These are phyloP conservation scores for Ceratobasidium sp. DNA, from an alignment of 1,284 basidiomycete species.

Conservation along the genomic window DNA sequence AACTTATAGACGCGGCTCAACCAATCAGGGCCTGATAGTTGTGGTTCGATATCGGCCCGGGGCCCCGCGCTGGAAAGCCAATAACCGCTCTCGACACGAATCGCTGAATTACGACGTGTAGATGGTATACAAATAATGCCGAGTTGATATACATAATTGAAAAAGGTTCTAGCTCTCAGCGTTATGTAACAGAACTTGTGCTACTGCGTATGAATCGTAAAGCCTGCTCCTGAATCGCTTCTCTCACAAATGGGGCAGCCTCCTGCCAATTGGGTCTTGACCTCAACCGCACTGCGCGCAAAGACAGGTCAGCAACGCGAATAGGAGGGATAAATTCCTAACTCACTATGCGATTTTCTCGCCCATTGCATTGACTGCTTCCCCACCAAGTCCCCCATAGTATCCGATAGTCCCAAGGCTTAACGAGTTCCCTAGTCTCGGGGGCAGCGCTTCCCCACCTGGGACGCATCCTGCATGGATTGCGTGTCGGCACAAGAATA, in stretches of 20 bases:
- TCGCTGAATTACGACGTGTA: not conserved
- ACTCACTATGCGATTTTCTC: conserved; percentile 82
- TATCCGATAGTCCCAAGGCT: conserved; percentile 52
- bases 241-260: conserved; percentile 40
- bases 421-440: conserved; percentile 63
- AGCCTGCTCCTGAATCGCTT: conserved; percentile 42
- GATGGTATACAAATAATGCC: conserved; percentile 6
- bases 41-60: conserved; percentile 36
- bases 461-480: conserved; percentile 82
- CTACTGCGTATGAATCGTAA: conserved; percentile 25
- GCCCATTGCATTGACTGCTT: conserved; percentile 65
- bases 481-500: conserved; percentile 91
- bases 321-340: not conserved
- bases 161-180: not conserved
- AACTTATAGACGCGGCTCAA: conserved; percentile 1
- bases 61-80: conserved; percentile 30
- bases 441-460: conserved; percentile 68
- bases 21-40: conserved; percentile 38
- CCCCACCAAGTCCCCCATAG: conserved; percentile 59
- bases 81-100: not conserved
- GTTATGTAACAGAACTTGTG: too few species aligned
- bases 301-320: not conserved
- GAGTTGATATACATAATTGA: conserved; percentile 12
- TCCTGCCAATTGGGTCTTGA: conserved; percentile 37
- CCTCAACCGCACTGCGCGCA: conserved; percentile 25